Base-by-base conservation (phyloP, 2,329 filamentous ascomycete species). In the Botrytis fabae region DNA sequence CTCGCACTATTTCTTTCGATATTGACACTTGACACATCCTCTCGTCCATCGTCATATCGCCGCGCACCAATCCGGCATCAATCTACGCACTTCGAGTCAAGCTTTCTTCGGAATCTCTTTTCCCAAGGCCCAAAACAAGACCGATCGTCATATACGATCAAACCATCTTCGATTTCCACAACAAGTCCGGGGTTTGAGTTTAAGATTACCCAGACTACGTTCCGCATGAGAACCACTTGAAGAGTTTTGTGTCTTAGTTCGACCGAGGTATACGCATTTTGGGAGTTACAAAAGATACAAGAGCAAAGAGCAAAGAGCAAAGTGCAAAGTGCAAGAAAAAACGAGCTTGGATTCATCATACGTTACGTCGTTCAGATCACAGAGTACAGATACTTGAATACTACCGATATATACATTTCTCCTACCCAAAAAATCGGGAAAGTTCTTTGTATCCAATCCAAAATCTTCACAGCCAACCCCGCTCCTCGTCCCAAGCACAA, bases 131-230 rank as follows among this genome's bases (percentile, higher is more conserved):
- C 48, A 42, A 68, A 68, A 68, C 65, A 14, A 57, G 35, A 25
- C 48, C 16, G 65, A 68, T 68, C 35, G 16, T 42, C 48, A 68
- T 22, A 42, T 20, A n/a, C 16, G 25, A 28, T 57, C 48, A 48
- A 42, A 66, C 35, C 38, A 22, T 28, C 46, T 54, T 40, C 46
- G 32, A 40, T 32, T 66, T 35, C 64, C 64, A 54, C 48, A 28
- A 57, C 42, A 32, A 68, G 65, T 68, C 65, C 48, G 65, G 65
- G 65, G 65, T 57, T 68, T 42, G 38, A 57, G 65, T 54, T 68
- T 68, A 68, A 28, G n/a, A 68, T 22, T 57, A 42, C 25, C 16
- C 22, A 22, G 25, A 42, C 65, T 25, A 68, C 32, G 42, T 20
- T 42, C 40, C 65, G 48, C 65, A 57, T 28, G 18, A 68, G 48